A percentile compares a stretch with the other conserved stretches of the same genome.
Evolutionary conservation across 2,329 filamentous ascomycete species (phyloP).

Genomic region (Penicillium sp.): DNA sequence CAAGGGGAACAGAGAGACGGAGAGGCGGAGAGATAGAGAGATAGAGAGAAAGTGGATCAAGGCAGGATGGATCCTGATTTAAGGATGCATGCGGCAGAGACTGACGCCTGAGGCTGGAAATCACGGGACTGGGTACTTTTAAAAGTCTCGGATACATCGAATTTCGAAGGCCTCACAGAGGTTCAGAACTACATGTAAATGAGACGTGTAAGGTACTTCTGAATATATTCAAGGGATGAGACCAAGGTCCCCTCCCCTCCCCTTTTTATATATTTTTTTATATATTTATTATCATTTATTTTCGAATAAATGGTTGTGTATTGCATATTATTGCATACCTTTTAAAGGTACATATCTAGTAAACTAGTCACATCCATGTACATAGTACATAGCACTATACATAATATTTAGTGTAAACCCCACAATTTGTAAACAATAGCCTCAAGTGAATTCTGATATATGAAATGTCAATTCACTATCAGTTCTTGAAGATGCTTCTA

Average conservation of each 20-base stretch:
- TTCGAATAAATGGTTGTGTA: background rate
- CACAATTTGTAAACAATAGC: too few species aligned
- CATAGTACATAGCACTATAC: too few species aligned
- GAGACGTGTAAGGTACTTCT: background rate
- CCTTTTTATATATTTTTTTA: too few species aligned
- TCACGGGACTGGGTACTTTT: constrained; percentile 2
- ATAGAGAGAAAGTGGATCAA: background rate
- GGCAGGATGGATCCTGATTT: background rate
- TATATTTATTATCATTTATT: background rate
- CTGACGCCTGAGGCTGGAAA: constrained; percentile 1
- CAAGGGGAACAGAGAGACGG: too few species aligned
- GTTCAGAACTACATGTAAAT: background rate
- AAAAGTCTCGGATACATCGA: too few species aligned
- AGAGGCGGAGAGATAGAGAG: background rate
- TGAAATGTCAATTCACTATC: too few species aligned
- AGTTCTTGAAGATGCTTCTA: too few species aligned
- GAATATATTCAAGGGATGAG: background rate
- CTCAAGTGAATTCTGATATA: too few species aligned
- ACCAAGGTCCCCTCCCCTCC: too few species aligned
- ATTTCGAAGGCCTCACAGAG: too few species aligned
- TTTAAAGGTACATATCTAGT: background rate
- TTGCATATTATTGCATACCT: background rate
- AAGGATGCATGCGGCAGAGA: constrained; percentile 2
- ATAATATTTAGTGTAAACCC: too few species aligned
- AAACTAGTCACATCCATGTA: too few species aligned